Conservation (phyloP, 257 asterid genomes). For the Capsicum chinense region DNA sequence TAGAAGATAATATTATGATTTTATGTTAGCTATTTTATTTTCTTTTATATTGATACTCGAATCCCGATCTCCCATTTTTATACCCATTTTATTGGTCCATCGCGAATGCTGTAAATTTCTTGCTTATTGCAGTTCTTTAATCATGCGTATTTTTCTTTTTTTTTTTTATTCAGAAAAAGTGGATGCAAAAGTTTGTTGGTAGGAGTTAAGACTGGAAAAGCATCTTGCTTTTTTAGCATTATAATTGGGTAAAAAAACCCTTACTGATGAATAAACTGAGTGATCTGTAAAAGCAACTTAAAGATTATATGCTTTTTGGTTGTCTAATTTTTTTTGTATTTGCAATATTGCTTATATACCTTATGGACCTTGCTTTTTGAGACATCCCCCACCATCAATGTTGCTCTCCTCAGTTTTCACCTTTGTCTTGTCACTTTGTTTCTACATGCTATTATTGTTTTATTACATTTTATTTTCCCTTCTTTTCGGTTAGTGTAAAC, state of each 20-base stretch:
- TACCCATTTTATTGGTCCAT: too few relatives aligned
- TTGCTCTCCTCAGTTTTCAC: neutral
- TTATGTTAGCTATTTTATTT: too few relatives aligned
- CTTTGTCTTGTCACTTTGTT: neutral
- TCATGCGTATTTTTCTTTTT: neutral
- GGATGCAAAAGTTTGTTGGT: constrained; percentile 14
- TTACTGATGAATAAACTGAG: neutral
- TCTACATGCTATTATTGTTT: neutral
- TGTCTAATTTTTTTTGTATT: neutral
- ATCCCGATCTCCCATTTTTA: too few relatives aligned
- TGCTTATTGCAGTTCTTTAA: neutral
- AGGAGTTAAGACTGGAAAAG: neutral
- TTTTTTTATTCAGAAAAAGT: neutral
- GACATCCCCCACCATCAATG: neutral
- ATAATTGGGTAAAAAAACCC: neutral
- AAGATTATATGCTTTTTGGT: neutral
- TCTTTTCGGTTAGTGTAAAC: neutral
- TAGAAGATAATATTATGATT: too few relatives aligned
- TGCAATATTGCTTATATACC: neutral
- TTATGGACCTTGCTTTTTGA: neutral
- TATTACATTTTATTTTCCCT: neutral
- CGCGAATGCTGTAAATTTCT: neutral
- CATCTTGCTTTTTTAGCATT: neutral
- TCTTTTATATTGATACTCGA: too few relatives aligned
- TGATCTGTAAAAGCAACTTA: neutral